Evolutionary conservation across 306 rosid species (phyloP).

Genomic region (Glycine soja): DNA sequence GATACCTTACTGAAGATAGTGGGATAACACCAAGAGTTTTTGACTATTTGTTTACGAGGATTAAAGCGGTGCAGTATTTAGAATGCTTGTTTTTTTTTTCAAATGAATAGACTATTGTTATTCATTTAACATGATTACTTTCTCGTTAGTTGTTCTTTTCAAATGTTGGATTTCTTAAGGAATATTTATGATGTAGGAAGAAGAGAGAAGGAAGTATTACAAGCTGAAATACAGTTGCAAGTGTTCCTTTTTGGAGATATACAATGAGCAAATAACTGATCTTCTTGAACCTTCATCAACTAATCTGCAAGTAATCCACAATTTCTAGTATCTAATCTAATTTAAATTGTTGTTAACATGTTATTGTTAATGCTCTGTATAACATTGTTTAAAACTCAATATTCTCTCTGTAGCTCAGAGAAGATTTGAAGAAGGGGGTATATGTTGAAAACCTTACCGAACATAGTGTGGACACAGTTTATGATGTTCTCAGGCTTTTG

Average conservation of each 20-base stretch:
- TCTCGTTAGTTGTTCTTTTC: conserved; percentile 23
- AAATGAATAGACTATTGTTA: conserved; percentile 18
- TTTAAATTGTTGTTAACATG: conserved; percentile 30
- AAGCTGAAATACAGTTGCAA: conserved; percentile 88
- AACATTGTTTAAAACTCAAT: conserved; percentile 15
- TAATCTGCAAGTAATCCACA: conserved; percentile 79
- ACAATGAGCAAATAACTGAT: conserved; percentile 96
- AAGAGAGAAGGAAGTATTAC: conserved; percentile 70
- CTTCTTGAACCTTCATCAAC: conserved; percentile 93
- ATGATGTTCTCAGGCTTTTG: conserved; percentile 88
- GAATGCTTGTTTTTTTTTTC: conserved; percentile 31
- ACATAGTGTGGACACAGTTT: conserved; percentile 68
- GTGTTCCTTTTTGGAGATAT: conserved; percentile 93
- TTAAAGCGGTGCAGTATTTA: conserved; percentile 61
- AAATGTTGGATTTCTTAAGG: conserved; percentile 38
- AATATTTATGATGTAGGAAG: conserved; percentile 65
- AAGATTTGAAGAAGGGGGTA: conserved; percentile 97
- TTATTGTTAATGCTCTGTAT: conserved; percentile 25
- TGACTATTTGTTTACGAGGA: conserved; percentile 77
- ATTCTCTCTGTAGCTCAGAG: conserved; percentile 79
- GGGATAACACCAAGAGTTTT: conserved; percentile 96
- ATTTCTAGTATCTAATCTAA: conserved; percentile 40
- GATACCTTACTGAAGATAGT: conserved; percentile 66
- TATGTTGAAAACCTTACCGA: conserved; percentile 91
- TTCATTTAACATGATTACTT: conserved; percentile 15